Evolutionary conservation across 2,329 filamentous ascomycete genomes (phyloP), one percentile per base, ranked within the genome.

Genomic region (Trichoderma koningiopsis): DNA sequence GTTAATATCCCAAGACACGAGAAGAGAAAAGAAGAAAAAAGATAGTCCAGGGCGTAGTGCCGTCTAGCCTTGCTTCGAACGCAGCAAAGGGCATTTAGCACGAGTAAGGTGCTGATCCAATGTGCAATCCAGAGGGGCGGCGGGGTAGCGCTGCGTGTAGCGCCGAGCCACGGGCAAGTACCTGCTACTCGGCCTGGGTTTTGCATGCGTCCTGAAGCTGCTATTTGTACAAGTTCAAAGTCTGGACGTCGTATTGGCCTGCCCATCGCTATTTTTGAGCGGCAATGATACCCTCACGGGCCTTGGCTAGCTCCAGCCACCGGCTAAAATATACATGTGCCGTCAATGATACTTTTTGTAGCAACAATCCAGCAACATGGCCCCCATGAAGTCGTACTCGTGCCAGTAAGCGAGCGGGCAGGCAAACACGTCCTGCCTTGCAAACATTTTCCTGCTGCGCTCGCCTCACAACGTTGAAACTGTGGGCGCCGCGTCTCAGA

Each of bases 121-220:
- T 47, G 63, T 66, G 55, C 63, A 67, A 67, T 67, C 63, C n/a
- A 67, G 63, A 67, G 63, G 63, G 63, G 63, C 63, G 63, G 63
- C 63, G 63, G 63, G 63, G 63, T 67, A 67, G 40, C 63, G 14
- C 40, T 67, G 27, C 37, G 40, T 67, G 63, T 67, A 67, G 63
- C 63, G 63, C 55, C 63, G 63, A 67, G 55, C 53, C 35, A 49
- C 14, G 10, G 19, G 55, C 63, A 58, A 19, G 63, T 67, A 67
- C 55, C 63, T 67, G 63, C 53, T 57, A 66, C 53, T 66, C 63
- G 63, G 27, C 62, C 40, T 33, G 63, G 58, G 49, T 27, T 43
- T 43, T 19, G 31, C 16, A 56, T 37, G 53, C n/a, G 37, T 29
- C 22, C 52, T 35, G 49, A 16, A 43, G 62, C 24, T 31, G 29